A percentile compares a stretch with the other conserved stretches of the same genome.
These are phyloP conservation scores for Pyricularia grisea DNA, from an alignment of 2,329 filamentous ascomycete genomes.

Conservation along the genomic window DNA sequence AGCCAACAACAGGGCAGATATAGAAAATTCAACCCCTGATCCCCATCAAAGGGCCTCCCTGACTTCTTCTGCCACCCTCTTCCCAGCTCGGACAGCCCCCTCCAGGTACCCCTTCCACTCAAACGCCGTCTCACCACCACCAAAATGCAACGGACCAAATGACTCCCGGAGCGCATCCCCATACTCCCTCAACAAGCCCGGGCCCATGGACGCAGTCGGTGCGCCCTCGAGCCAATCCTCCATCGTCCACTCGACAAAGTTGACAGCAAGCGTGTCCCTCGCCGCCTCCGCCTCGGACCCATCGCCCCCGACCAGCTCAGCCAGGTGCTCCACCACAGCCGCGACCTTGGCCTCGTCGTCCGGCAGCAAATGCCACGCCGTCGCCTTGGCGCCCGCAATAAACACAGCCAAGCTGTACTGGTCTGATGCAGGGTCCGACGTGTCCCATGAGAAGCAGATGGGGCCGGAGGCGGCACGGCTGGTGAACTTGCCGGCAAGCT, in stretches of 20 bases:
- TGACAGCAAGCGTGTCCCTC: neutral
- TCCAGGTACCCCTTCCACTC: slow-evolving; percentile 53
- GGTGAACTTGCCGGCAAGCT: slow-evolving; percentile 31
- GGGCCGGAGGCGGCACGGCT: neutral
- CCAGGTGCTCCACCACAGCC: slow-evolving; percentile 16
- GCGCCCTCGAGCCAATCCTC: slow-evolving; percentile 8
- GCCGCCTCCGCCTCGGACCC: slow-evolving; percentile 4
- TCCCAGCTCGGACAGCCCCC: slow-evolving; percentile 40
- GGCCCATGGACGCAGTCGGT: slow-evolving; percentile 6
- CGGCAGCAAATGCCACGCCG: slow-evolving; percentile 19
- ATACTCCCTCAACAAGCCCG: slow-evolving; percentile 8
- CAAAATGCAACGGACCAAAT: slow-evolving; percentile 31
- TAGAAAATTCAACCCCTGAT: no score
- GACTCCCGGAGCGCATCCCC: slow-evolving; percentile 20
- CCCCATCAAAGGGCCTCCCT: neutral
- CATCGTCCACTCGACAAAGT: slow-evolving; percentile 6
- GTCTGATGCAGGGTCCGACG: slow-evolving; percentile 9
- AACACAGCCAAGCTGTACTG: slow-evolving; percentile 31
- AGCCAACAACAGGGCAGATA: no score
- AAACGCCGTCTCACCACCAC: slow-evolving; percentile 40
- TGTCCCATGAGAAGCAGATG: slow-evolving; percentile 1
- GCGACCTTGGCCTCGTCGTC: slow-evolving; percentile 10
- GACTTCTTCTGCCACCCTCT: slow-evolving; percentile 37
- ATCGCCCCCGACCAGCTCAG: neutral
- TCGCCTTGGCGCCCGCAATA: slow-evolving; percentile 24